These are phyloP conservation scores for Cymbopogon flexuosus DNA, from an alignment of 202 grass and related monocot species.

Conservation along the genomic window DNA sequence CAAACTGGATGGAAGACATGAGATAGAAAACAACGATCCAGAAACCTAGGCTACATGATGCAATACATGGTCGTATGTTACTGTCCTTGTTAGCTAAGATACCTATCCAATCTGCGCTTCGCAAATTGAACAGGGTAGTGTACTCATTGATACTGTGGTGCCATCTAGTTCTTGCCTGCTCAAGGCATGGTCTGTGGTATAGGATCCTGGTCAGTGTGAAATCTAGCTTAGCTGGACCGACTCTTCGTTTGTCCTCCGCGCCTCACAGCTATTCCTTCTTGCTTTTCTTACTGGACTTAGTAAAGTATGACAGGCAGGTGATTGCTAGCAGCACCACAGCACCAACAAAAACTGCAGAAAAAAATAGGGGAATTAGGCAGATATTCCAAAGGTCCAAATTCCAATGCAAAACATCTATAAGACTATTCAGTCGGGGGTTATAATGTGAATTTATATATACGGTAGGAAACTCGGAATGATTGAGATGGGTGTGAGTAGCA, in stretches of 20 bases:
- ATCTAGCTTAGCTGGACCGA: constrained; percentile 12
- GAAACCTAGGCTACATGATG: constrained; percentile 4
- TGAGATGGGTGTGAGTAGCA: neutral
- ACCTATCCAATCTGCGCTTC: neutral
- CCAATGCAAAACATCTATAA: neutral
- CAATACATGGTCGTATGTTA: neutral
- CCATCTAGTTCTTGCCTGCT: neutral
- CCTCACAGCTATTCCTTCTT: constrained; percentile 33
- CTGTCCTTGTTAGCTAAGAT: neutral
- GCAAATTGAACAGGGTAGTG: constrained; percentile 13
- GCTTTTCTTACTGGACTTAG: constrained; percentile 15
- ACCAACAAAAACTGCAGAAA: constrained; percentile 27
- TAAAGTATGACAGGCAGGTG: constrained; percentile 21
- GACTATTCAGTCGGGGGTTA: too few species aligned
- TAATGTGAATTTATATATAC: neutral
- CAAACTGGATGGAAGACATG: neutral
- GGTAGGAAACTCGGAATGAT: constrained; percentile 8
- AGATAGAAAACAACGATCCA: neutral
- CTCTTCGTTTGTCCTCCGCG: neutral
- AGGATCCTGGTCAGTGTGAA: constrained; percentile 16
- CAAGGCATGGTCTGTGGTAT: neutral
- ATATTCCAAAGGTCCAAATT: neutral
- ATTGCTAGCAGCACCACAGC: constrained; percentile 27
- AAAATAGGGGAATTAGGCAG: neutral
- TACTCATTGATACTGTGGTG: neutral